A percentile compares a stretch with the other conserved stretches of the same genome.
phyloP scores from a whole-genome alignment of 345 rosid species.

The Pistacia vera region DNA sequence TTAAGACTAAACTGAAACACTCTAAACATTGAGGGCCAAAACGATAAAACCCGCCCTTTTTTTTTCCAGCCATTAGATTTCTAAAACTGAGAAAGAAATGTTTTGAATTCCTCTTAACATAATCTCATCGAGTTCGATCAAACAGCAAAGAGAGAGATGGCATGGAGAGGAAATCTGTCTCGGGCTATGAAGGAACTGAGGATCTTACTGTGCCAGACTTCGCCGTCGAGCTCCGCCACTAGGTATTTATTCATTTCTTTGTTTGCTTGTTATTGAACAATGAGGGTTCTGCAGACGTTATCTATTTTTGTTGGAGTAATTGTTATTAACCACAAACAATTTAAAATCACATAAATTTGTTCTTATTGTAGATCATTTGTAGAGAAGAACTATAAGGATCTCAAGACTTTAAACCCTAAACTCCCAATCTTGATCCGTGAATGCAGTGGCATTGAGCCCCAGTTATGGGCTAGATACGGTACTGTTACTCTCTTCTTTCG shows the following conservation, averaged over 20 bases:
- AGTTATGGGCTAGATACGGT: constrained; percentile 98
- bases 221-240: constrained; percentile 66
- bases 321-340: neutral
- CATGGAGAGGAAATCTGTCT: constrained; percentile 51
- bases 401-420: constrained; percentile 88
- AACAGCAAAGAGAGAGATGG: constrained; percentile 24
- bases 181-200: constrained; percentile 60
- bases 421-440: constrained; percentile 88
- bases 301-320: neutral
- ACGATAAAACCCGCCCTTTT: too few species aligned
- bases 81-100: too few species aligned
- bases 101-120: too few species aligned
- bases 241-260: constrained; percentile 39
- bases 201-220: constrained; percentile 71
- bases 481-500: neutral
- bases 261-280: neutral
- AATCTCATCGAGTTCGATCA: too few species aligned
- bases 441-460: constrained; percentile 76
- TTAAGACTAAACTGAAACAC: too few species aligned
- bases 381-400: constrained; percentile 83
- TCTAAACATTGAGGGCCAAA: too few species aligned
- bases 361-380: constrained; percentile 54
- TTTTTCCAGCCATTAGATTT: too few species aligned
- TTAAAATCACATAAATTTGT: neutral
- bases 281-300: neutral